A percentile compares a stretch with the other conserved stretches of the same genome.
phyloP scores from a whole-genome alignment of 352 stramenopile species.

The Stephanocyclus meneghinianus region DNA sequence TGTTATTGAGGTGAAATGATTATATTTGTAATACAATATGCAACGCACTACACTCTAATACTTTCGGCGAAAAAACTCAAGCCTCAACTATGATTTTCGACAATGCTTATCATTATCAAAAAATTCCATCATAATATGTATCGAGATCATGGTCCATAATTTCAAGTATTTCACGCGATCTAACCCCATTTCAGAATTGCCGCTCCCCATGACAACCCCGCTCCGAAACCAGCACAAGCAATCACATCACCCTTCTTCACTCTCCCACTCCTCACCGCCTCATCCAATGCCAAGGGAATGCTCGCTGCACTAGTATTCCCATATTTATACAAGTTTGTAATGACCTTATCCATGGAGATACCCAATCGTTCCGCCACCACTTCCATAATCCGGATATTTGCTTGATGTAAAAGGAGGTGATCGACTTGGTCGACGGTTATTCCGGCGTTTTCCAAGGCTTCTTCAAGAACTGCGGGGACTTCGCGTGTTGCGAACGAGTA shows the following conservation, averaged over 20 bases:
- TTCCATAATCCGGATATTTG: conserved; percentile 89
- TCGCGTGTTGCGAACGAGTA: conserved; percentile 87
- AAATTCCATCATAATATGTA: too few species aligned
- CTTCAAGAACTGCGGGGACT: conserved; percentile 84
- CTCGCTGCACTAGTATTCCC: conserved; percentile 87
- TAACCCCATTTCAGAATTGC: conserved; percentile 85
- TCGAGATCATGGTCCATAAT: too few species aligned
- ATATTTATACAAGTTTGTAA: conserved; percentile 86
- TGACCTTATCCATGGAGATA: conserved; percentile 86
- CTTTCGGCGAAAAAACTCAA: too few species aligned
- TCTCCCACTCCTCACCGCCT: conserved; percentile 81
- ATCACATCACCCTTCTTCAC: conserved; percentile 89
- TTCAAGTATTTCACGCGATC: neutral
- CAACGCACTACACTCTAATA: too few species aligned
- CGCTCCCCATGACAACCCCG: conserved; percentile 85
- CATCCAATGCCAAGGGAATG: conserved; percentile 85
- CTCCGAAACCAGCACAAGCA: conserved; percentile 86
- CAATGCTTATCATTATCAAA: too few species aligned
- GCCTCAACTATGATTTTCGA: too few species aligned
- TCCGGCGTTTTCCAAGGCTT: conserved; percentile 82
- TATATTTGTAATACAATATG: too few species aligned
- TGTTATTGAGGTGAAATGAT: too few species aligned
- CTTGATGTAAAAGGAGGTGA: conserved; percentile 85
- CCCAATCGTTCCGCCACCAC: conserved; percentile 82
- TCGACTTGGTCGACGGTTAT: conserved; percentile 85